phyloP scores from a whole-genome alignment of 2,329 filamentous ascomycete species.

The Fusarium palustre region DNA sequence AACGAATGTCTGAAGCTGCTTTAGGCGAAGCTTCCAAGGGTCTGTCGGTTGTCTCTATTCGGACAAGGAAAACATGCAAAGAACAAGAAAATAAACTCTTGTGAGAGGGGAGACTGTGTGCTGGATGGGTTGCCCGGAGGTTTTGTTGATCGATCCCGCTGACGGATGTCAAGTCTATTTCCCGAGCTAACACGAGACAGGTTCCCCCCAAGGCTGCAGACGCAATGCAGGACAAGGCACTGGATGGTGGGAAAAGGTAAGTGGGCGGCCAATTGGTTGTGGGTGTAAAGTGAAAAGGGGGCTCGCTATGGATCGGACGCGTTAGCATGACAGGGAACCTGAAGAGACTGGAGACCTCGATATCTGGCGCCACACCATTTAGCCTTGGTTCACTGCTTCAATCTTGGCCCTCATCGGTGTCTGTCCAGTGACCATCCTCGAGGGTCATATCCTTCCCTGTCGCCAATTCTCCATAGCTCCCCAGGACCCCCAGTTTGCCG shows the following conservation, averaged over 20 bases:
- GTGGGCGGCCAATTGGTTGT: constrained; percentile 5
- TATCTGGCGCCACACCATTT: constrained; percentile 33
- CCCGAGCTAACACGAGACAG: constrained; percentile 20
- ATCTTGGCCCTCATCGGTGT: constrained; percentile 1
- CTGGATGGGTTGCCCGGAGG: constrained; percentile 28
- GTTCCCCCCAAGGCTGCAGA: constrained; percentile 11
- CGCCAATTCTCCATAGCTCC: constrained; percentile 8
- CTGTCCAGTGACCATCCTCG: constrained; percentile 4
- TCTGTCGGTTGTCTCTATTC: constrained; percentile 20
- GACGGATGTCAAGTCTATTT: constrained; percentile 18
- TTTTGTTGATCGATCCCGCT: constrained; percentile 35
- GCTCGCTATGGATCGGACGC: constrained; percentile 22
- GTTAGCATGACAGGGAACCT: constrained; percentile 1
- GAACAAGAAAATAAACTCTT: constrained; percentile 23
- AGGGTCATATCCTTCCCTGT: constrained; percentile 9
- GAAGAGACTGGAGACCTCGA: constrained; percentile 9
- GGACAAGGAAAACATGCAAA: constrained; percentile 30
- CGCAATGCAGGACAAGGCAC: constrained; percentile 5
- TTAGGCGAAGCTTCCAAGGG: constrained; percentile 28
- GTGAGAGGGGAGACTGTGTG: constrained; percentile 20
- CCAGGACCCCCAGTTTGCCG: neutral
- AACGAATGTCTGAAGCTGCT: constrained; percentile 37
- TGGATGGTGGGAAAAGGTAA: constrained; percentile 11
- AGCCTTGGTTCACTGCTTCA: constrained; percentile 11
- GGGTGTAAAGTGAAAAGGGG: constrained; percentile 13